phyloP scores from a whole-genome alignment of 2,329 filamentous ascomycete species.

The Pyrenochaeta sp. region DNA sequence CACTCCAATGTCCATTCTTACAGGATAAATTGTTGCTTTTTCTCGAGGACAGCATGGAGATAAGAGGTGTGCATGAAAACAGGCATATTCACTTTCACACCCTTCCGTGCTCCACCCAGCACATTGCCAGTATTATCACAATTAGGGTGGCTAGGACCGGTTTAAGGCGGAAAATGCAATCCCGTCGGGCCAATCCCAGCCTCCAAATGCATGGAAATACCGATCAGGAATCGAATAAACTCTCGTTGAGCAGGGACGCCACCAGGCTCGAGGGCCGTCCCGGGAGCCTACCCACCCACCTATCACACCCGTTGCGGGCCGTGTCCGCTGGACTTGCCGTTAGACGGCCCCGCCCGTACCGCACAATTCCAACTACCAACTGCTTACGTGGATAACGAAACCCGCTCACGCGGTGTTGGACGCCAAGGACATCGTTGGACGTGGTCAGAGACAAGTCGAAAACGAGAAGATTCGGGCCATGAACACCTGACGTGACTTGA shows the following conservation, averaged over 20 bases:
- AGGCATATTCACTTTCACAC: no score
- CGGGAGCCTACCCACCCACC: neutral
- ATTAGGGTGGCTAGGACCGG: neutral
- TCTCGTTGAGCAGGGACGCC: neutral
- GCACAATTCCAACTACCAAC: slow-evolving; percentile 15
- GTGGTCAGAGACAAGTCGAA: no score
- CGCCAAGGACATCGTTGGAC: slow-evolving; percentile 1
- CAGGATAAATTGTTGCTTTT: neutral
- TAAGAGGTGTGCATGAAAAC: no score
- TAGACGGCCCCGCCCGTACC: slow-evolving; percentile 18
- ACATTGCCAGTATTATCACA: neutral
- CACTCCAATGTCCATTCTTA: neutral
- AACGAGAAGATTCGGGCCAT: no score
- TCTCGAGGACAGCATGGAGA: neutral
- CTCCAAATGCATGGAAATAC: slow-evolving; percentile 12
- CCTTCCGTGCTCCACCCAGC: no score
- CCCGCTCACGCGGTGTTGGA: neutral
- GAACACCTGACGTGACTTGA: neutral
- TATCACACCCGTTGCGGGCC: slow-evolving; percentile 25
- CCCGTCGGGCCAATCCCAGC: slow-evolving; percentile 1
- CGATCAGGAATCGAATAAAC: slow-evolving; percentile 9
- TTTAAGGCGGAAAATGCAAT: neutral
- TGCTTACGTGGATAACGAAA: slow-evolving; percentile 10
- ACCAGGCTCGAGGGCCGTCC: slow-evolving; percentile 7
- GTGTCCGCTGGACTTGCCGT: slow-evolving; percentile 21